Evolutionary conservation across 768 basidiomycete genomes (phyloP), one percentile per base, ranked within the genome.

Genomic region (Russula virescens): DNA sequence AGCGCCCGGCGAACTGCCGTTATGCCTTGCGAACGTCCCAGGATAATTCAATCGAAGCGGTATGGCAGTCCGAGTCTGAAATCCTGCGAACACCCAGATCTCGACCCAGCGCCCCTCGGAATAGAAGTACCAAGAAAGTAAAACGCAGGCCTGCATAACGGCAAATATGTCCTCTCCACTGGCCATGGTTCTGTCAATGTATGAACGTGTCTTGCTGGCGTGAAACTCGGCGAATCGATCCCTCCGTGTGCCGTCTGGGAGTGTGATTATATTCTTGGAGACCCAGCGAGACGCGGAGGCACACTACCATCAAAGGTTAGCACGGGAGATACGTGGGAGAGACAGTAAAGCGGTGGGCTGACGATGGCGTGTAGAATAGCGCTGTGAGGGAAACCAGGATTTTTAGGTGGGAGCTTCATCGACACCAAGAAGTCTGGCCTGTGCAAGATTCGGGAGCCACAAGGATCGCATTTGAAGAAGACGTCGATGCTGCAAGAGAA

Each of bases 331-430:
- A 51, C 9, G 18, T 8, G 28, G n/a, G n/a, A n/a, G 0, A 63
- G 31, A 8, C 31, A 31, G 49, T 21, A 47, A 16, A 40, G 40
- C 57, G 46, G 48, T 49, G 51, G 49, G 65, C 78, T 74, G 76
- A 89, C 89, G 65, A 97, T 96, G 66, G 93, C 94, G 73, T 97
- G 94, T 40, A 97, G 77, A 60, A 97, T 83, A 3, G 92, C 89
- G 3, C 89, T 84, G 76, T 95, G 92, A 35, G 94, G 94, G 70
- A 96, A 97, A 45, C 83, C 82, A 9, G 86, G 83, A 71, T 93
- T 89, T 60, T 83, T 81, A 3, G 94, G 92, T 54, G 91, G 84
- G 49, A 94, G 76, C 66, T 82, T 83, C 81, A 96, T 81, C 4
- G 90, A 87, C 18, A 88, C 80, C 26, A 93, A 74, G 72, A 97